These are phyloP conservation scores for Lodderomyces parapsilosis DNA, from an alignment of 1,139 yeast genomes.

Conservation along the genomic window DNA sequence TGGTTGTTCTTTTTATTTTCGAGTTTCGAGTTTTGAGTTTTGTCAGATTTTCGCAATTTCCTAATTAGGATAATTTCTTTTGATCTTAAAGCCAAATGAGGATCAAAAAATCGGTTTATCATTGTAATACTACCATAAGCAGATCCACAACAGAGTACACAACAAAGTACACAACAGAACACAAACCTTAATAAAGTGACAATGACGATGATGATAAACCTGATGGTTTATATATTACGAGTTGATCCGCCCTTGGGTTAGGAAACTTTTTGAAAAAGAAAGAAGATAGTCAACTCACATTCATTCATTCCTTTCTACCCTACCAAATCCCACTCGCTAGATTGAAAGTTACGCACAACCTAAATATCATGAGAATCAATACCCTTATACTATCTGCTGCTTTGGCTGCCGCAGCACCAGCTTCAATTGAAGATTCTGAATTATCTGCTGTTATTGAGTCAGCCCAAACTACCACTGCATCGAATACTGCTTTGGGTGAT, in stretches of 20 bases:
- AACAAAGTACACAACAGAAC: background rate
- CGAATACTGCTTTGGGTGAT: background rate
- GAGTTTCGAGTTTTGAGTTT: no score
- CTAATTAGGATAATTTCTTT: background rate
- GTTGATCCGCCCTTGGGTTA: no score
- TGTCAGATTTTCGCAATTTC: background rate
- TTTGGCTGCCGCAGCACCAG: background rate
- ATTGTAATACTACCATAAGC: no score
- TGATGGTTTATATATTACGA: background rate
- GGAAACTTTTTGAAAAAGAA: no score
- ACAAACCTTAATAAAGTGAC: background rate
- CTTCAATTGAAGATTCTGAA: background rate
- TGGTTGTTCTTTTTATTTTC: background rate
- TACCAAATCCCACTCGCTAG: no score
- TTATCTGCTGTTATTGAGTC: background rate
- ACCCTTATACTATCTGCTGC: slow-evolving; percentile 1
- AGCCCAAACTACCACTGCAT: background rate
- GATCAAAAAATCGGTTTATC: background rate
- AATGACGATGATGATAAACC: background rate
- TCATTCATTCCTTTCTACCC: background rate
- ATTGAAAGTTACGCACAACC: background rate
- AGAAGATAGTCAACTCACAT: no score
- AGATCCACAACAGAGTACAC: background rate
- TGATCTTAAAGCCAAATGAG: slow-evolving; percentile 1
- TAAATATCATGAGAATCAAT: background rate